A percentile compares a stretch with the other conserved stretches of the same genome.
These are phyloP conservation scores for Tilletia indica DNA, from an alignment of 1,284 basidiomycete genomes.

Conservation along the genomic window DNA sequence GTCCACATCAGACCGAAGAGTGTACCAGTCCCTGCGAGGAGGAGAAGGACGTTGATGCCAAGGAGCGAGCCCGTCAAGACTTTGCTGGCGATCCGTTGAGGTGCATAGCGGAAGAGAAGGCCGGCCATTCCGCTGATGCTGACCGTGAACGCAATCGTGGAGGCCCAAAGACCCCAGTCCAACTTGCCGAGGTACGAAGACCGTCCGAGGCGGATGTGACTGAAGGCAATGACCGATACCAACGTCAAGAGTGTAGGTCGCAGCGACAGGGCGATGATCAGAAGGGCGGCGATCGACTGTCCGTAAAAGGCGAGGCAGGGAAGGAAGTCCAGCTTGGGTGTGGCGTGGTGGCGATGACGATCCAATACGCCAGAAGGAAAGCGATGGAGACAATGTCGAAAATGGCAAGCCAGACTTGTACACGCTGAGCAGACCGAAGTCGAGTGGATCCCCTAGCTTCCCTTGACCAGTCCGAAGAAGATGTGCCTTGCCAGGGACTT, in stretches of 20 bases:
- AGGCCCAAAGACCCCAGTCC: conserved; percentile 10
- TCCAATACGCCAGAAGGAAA: not conserved
- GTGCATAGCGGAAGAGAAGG: not conserved
- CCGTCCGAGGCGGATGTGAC: not conserved
- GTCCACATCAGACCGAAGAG: conserved; percentile 4
- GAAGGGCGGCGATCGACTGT: not conserved
- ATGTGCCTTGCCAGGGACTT: no score
- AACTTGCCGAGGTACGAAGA: not conserved
- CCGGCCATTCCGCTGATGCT: not conserved
- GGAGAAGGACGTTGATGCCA: not conserved
- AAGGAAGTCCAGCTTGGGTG: no score
- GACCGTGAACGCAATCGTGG: not conserved
- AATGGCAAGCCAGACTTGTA: conserved; percentile 9
- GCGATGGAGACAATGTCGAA: conserved; percentile 10
- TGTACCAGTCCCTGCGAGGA: not conserved
- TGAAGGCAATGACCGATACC: not conserved
- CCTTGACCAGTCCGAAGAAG: not conserved
- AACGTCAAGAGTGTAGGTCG: not conserved
- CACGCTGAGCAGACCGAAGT: not conserved
- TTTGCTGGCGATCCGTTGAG: not conserved
- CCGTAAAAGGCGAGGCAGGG: conserved; percentile 7
- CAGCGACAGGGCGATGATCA: not conserved
- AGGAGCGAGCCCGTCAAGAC: not conserved
- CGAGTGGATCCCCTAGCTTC: not conserved
- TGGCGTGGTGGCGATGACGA: not conserved